Evolutionary conservation across 768 basidiomycete species (phyloP), one percentile per base, ranked within the genome.

Genomic region (Glaciozyma martinii): DNA sequence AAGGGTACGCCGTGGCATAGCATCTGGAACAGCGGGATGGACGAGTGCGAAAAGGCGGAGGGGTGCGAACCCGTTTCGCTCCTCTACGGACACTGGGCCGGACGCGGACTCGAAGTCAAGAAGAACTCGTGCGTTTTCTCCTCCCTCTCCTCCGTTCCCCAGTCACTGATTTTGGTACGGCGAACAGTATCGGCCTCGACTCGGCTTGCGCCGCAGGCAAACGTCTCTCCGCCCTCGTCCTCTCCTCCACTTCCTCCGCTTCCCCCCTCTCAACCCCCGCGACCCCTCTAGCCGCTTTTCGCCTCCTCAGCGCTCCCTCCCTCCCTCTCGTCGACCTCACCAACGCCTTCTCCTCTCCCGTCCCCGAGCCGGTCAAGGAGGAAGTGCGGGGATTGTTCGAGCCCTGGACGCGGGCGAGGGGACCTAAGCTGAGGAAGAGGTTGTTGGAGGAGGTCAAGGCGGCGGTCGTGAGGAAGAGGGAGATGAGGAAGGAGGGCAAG

Each of bases 51-150:
- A 25, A 40, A 42, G 19, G 47, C 47, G 19, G 29, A 53, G 10
- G 27, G 25, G 10, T 63, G 62, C 27, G 55, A 60, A 25, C 25
- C 32, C 54, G 54, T 40, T 16, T 63, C 62, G 10, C 29, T 70
- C 10, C 7, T 70, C 6, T 70, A 70, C 37, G 69, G 69, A 0
- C 69, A 70, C 30, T 66, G 69, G 65, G 65, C 65, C 5, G 60
- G 54, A 6, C 60, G 60, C 25, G 68, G 68, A 3, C 19, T 70
- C n/a, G 43, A 61, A 16, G 54, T 65, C 0, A 61, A 63, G 42
- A 29, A 55, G 5, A 60, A 66, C 25, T 56, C 54, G 62, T 66
- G 29, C 44, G 63, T 58, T 21, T 5, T 23, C 18, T 25, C 40
- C 37, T 6, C 10, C n/a, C n/a, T 42, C 33, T 53, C 10, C 29